phyloP scores from a whole-genome alignment of 2,329 filamentous ascomycete species.

The Aspergillus ustus region DNA sequence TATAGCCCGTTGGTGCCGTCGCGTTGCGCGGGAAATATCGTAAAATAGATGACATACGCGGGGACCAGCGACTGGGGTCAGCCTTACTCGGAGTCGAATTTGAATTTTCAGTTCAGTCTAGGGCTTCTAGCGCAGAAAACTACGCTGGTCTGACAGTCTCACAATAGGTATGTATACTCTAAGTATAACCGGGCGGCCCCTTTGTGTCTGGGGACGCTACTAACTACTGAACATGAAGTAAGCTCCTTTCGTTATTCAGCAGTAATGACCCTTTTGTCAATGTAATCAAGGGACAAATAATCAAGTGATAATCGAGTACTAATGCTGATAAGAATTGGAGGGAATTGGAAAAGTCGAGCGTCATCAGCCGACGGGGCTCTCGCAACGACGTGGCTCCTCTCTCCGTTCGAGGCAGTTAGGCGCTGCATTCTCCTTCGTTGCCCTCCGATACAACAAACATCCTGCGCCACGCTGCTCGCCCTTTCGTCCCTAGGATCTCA shows the following conservation, averaged over 20 bases:
- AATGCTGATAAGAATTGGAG: background rate
- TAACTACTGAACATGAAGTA: background rate
- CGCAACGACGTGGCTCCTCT: slow-evolving; percentile 22
- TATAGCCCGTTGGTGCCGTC: background rate
- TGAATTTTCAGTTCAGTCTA: background rate
- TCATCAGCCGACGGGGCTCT: slow-evolving; percentile 9
- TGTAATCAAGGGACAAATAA: background rate
- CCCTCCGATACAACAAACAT: slow-evolving; percentile 19
- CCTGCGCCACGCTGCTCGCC: slow-evolving; percentile 18
- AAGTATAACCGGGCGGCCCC: background rate
- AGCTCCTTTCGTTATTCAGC: background rate
- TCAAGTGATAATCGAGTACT: background rate
- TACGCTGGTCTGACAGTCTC: background rate
- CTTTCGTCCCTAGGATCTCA: slow-evolving; percentile 16
- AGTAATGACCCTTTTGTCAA: background rate
- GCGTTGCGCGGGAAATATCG: background rate
- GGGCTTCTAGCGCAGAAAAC: background rate
- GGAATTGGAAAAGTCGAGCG: background rate
- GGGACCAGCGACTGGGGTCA: background rate
- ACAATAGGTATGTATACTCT: background rate
- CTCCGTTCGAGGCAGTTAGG: background rate
- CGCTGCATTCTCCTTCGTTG: slow-evolving; percentile 23
- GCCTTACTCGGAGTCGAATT: background rate
- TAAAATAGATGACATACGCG: background rate
- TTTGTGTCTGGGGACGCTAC: background rate